These are phyloP conservation scores for Trichoderma sp. DNA, from an alignment of 2,329 filamentous ascomycete genomes.

Conservation along the genomic window DNA sequence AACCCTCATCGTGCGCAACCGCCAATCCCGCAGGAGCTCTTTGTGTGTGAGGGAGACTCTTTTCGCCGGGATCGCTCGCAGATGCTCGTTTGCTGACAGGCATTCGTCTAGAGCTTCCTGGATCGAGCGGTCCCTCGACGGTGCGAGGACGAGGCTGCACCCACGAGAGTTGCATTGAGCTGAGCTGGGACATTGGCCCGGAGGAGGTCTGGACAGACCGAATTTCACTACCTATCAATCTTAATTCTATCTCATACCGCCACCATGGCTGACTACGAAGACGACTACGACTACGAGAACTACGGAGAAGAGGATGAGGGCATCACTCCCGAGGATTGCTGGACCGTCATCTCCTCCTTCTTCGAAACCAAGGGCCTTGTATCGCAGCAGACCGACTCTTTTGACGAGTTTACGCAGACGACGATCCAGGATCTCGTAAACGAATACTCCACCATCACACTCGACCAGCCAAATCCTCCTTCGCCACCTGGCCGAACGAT, in stretches of 20 bases:
- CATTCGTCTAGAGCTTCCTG: slow-evolving; percentile 31
- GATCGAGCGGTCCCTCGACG: slow-evolving; percentile 17
- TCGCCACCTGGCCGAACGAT: slow-evolving; percentile 73
- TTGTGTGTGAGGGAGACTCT: slow-evolving; percentile 21
- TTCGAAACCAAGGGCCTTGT: slow-evolving; percentile 95
- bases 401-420: slow-evolving; percentile 91
- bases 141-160: slow-evolving; percentile 12
- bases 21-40: slow-evolving; percentile 20
- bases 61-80: slow-evolving; percentile 27
- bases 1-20: slow-evolving; percentile 24
- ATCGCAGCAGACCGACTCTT: slow-evolving; percentile 96
- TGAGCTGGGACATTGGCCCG: background rate
- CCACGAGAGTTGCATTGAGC: background rate
- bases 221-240: background rate
- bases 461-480: slow-evolving; percentile 86
- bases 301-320: slow-evolving; percentile 64
- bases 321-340: slow-evolving; percentile 97
- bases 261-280: slow-evolving; percentile 55
- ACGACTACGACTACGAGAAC: slow-evolving; percentile 63
- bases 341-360: slow-evolving; percentile 95
- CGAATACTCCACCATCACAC: slow-evolving; percentile 85
- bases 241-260: slow-evolving; percentile 21
- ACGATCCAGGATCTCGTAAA: slow-evolving; percentile 94
- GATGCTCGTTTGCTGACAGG: slow-evolving; percentile 34
- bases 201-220: background rate